A percentile compares a stretch with the other conserved stretches of the same genome.
Conservation (phyloP, 2,329 filamentous ascomycete genomes). For the Ploettnerulaceae sp. region DNA sequence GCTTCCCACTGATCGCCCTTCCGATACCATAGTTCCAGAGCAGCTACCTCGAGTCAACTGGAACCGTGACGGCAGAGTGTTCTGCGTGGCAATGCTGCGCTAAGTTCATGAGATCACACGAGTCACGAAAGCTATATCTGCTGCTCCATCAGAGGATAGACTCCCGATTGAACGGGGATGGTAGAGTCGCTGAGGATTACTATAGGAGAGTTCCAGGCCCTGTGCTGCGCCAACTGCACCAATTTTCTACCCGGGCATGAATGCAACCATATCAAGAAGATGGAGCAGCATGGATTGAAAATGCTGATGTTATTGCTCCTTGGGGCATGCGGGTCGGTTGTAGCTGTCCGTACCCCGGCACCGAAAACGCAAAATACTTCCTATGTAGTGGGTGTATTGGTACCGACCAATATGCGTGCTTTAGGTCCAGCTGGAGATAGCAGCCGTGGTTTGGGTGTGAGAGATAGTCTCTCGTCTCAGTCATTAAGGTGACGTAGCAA, state of each 20-base stretch:
- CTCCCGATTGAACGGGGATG: background rate
- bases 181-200: background rate
- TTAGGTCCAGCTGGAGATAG: background rate
- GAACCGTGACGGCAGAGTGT: constrained; percentile 2
- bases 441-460: background rate
- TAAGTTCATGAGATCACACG: background rate
- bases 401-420: background rate
- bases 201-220: background rate
- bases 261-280: background rate
- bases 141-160: background rate
- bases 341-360: background rate
- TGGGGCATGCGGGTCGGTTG: background rate
- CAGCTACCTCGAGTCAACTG: background rate
- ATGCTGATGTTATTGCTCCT: background rate
- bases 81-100: background rate
- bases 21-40: background rate
- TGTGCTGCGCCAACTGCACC: background rate
- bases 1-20: background rate
- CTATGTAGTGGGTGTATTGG: background rate
- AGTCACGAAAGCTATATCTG: background rate
- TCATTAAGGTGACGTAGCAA: background rate
- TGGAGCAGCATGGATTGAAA: no score
- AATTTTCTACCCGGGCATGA: background rate
- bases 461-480: background rate
- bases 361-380: background rate